Evolutionary conservation across 2,329 filamentous ascomycete genomes (phyloP), one percentile per base, ranked within the genome.

Genomic region (Escovopsis sp.): DNA sequence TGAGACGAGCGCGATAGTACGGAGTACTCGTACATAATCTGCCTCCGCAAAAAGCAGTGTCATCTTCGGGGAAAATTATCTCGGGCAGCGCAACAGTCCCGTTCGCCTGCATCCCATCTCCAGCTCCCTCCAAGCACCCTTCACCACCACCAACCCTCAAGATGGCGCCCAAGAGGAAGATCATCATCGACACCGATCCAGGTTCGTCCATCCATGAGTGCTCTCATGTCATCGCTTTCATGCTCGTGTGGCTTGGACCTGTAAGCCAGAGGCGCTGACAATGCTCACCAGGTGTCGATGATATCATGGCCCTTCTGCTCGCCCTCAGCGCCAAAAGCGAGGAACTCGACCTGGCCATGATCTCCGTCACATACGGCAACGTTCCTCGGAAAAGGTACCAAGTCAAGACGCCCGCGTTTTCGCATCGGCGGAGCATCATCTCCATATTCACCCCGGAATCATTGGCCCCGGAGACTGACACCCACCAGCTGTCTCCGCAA

Each of bases 301-400:
- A 98, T 71, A 72, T 91, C 41, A 70, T 96, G 47, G 89, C 87
- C 37, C 73, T 96, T 59, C 71, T 98, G 30, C 71, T 96, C 39
- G 88, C 91, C 4, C 74, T 96, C 45, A 82, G 86, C 41, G 79
- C 85, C 30, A 77, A 75, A 20, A 74, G 82, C 0, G 83, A 94
- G 51, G 89, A 96, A 56, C 69, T 96, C 16, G 85, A 96, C 58
- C 68, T 96, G 31, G 62, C 84, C 37, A 72, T 96, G 60, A 71
- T 98, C 43, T 94, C 87, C 1, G 72, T 95, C 45, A 94, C 88
- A 1, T 95, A 91, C 60, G 91, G 91, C 43, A 98, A 98, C 57
- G 84, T 96, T 16, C 79, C 88, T 50, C 76, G 94, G 13, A 72
- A 87, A 47, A 88, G 78, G 83, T 86, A 60, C n/a, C n/a, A n/a